Evolutionary conservation across 176 grass and related monocot genomes (phyloP).

Genomic region (Tillandsia leiboldiana): DNA sequence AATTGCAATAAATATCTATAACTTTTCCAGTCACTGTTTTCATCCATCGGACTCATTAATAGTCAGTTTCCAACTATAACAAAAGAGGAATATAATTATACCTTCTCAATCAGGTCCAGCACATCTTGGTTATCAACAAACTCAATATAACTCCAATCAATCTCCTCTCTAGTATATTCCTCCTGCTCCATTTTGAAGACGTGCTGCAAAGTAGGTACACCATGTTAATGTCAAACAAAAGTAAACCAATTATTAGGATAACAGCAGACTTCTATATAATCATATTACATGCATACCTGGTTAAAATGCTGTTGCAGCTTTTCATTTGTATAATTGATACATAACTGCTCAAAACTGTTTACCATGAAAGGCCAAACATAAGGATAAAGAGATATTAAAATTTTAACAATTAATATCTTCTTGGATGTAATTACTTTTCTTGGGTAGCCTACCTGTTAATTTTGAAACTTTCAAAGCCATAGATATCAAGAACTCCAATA

Average conservation of each 20-base stretch:
- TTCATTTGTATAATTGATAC: slow-evolving; percentile 99
- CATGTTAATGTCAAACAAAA: slow-evolving; percentile 28
- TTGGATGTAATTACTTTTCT: no score
- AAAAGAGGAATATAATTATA: slow-evolving; percentile 23
- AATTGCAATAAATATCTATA: background rate
- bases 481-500: slow-evolving; percentile 99
- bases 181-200: slow-evolving; percentile 99
- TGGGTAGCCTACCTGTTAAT: slow-evolving; percentile 64
- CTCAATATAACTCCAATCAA: slow-evolving; percentile 99
- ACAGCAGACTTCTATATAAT: background rate
- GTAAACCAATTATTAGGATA: slow-evolving; percentile 16
- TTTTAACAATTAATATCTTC: background rate
- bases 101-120: slow-evolving; percentile 98
- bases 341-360: slow-evolving; percentile 86
- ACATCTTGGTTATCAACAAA: slow-evolving; percentile 99
- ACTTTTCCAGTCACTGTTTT: background rate
- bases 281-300: slow-evolving; percentile 48
- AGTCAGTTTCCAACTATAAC: slow-evolving; percentile 2
- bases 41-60: background rate
- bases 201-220: slow-evolving; percentile 53
- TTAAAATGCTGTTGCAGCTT: slow-evolving; percentile 99
- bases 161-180: slow-evolving; percentile 94
- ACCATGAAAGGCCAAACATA: slow-evolving; percentile 16
- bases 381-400: background rate
- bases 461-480: slow-evolving; percentile 99